Percentiles rank a stretch among this genome's conserved stretches.
Conservation (phyloP, 1,284 basidiomycete species). For the Phylloboletellus chloephorus region DNA sequence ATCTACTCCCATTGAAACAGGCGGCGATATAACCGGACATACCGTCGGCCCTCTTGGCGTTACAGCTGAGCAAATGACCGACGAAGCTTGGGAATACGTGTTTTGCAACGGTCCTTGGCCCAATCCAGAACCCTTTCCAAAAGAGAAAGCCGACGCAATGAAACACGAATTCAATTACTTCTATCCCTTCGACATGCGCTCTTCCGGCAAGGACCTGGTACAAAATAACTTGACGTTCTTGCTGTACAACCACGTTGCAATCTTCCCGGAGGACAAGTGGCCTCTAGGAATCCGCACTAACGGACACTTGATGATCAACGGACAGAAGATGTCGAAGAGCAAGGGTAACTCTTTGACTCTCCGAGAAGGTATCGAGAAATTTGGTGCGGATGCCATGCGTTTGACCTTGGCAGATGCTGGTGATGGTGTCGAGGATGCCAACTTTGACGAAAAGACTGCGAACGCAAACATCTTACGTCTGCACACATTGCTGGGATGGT, state of each 20-base stretch:
- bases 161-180: constrained; percentile 96
- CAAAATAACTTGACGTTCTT: constrained; percentile 96
- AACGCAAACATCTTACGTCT: constrained; percentile 96
- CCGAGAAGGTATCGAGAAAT: constrained; percentile 75
- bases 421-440: constrained; percentile 95
- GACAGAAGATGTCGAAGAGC: constrained; percentile 98
- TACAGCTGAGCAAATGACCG: constrained; percentile 89
- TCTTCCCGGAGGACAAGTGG: constrained; percentile 95
- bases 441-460: constrained; percentile 98
- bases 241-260: constrained; percentile 89
- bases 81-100: constrained; percentile 96
- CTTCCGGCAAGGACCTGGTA: constrained; percentile 98
- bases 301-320: constrained; percentile 97
- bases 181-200: constrained; percentile 97
- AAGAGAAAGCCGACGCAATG: constrained; percentile 78
- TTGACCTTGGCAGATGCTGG: constrained; percentile 94
- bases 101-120: constrained; percentile 80
- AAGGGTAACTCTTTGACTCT: constrained; percentile 87
- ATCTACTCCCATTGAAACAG: constrained; percentile 31
- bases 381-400: constrained; percentile 90
- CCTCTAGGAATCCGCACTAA: constrained; percentile 91
- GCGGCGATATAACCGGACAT: constrained; percentile 72
- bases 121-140: constrained; percentile 54
- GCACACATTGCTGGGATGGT: constrained; percentile 90
- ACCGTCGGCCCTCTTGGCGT: constrained; percentile 82